phyloP scores from a whole-genome alignment of 495 filamentous ascomycete genomes.

The Annulohypoxylon bovei region DNA sequence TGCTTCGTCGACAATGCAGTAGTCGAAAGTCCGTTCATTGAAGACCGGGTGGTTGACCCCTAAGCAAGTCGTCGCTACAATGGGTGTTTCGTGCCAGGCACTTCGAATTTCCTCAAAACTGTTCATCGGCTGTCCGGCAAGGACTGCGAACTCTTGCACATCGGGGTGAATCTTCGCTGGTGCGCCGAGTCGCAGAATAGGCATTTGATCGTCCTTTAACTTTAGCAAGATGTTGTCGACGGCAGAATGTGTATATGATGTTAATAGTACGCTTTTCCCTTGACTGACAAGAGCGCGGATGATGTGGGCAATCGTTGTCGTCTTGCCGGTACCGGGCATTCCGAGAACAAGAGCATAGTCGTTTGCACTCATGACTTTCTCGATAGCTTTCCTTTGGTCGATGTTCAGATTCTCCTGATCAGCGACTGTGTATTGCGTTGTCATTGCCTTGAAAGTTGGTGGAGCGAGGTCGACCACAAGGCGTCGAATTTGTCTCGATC shows the following conservation, averaged over 20 bases:
- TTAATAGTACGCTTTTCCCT: conserved; percentile 90
- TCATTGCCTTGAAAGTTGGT: conserved; percentile 74
- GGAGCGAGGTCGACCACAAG: conserved; percentile 78
- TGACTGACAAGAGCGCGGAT: conserved; percentile 89
- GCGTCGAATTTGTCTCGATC: conserved; percentile 76
- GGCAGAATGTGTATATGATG: conserved; percentile 95
- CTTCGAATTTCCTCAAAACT: conserved; percentile 84
- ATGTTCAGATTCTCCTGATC: conserved; percentile 75
- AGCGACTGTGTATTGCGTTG: conserved; percentile 66
- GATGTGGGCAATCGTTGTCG: conserved; percentile 96
- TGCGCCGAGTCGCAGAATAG: conserved; percentile 84
- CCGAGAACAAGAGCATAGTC: conserved; percentile 96
- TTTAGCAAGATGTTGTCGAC: conserved; percentile 98
- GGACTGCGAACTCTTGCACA: conserved; percentile 81
- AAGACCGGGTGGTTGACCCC: conserved; percentile 91
- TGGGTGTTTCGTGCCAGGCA: conserved; percentile 81
- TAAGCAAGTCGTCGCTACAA: conserved; percentile 95
- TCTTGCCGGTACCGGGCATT: conserved; percentile 98
- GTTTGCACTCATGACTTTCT: conserved; percentile 92
- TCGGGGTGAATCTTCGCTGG: conserved; percentile 86
- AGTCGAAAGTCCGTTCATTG: conserved; percentile 89
- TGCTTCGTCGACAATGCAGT: conserved; percentile 97
- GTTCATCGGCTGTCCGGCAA: conserved; percentile 74
- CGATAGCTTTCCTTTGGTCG: conserved; percentile 85
- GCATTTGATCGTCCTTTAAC: conserved; percentile 79